Percentiles rank a stretch among this genome's conserved stretches.
These are phyloP conservation scores for Leccinellum albellum DNA, from an alignment of 768 basidiomycete genomes.

Conservation along the genomic window DNA sequence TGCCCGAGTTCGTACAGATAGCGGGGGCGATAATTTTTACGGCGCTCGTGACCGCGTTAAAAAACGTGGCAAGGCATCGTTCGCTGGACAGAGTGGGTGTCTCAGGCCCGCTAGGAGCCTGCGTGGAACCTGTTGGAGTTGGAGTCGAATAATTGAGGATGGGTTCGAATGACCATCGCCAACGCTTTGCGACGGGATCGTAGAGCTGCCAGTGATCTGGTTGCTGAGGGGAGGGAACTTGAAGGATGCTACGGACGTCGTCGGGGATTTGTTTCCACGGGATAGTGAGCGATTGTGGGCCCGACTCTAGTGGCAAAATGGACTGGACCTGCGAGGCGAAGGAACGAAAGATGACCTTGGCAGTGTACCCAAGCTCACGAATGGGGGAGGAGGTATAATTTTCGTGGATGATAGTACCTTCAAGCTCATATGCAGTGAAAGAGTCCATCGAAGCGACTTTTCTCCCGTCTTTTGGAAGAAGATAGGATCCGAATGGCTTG, in stretches of 20 bases:
- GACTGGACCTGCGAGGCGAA: background rate
- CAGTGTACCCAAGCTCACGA: background rate
- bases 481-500: background rate
- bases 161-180: background rate
- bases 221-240: too few species aligned
- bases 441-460: background rate
- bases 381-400: background rate
- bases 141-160: background rate
- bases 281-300: background rate
- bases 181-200: background rate
- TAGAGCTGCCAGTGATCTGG: background rate
- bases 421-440: background rate
- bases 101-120: too few species aligned
- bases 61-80: too few species aligned
- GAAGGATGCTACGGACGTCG: too few species aligned
- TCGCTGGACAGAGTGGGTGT: too few species aligned
- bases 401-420: background rate
- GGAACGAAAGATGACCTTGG: background rate
- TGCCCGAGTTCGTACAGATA: too few species aligned
- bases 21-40: too few species aligned
- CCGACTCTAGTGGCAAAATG: background rate
- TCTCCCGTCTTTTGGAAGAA: background rate
- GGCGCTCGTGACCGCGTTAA: too few species aligned
- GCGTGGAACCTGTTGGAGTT: too few species aligned
- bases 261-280: background rate